Evolutionary conservation across 352 stramenopile species (phyloP).

Genomic region (Phytopythium aichiense): DNA sequence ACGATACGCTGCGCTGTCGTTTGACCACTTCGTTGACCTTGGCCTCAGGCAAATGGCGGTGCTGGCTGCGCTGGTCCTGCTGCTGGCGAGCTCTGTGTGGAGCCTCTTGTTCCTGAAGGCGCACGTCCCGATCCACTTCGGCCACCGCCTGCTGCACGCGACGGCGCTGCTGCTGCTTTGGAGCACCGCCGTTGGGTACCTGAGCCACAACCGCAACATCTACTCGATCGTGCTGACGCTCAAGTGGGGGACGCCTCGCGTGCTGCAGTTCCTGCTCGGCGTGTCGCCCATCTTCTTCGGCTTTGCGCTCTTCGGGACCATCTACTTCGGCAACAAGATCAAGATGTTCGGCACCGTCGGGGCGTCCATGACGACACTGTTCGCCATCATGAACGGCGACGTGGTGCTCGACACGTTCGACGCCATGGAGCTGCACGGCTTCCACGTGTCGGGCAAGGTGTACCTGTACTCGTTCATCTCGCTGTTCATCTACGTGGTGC

Average conservation of each 20-base stretch:
- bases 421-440: constrained; percentile 68
- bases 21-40: background rate
- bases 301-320: constrained; percentile 86
- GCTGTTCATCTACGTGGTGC: constrained; percentile 92
- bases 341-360: constrained; percentile 68
- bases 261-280: constrained; percentile 84
- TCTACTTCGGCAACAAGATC: constrained; percentile 85
- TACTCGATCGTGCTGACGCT: constrained; percentile 91
- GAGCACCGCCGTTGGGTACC: constrained; percentile 78
- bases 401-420: constrained; percentile 90
- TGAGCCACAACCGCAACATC: constrained; percentile 84
- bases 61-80: constrained; percentile 36
- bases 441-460: constrained; percentile 58
- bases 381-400: constrained; percentile 89
- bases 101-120: constrained; percentile 69
- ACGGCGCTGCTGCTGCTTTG: constrained; percentile 76
- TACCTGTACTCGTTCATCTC: constrained; percentile 89
- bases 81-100: constrained; percentile 65
- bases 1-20: background rate
- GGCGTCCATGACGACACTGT: constrained; percentile 78
- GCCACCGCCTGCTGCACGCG: constrained; percentile 69
- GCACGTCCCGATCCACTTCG: constrained; percentile 69
- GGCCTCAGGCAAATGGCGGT: constrained; percentile 58
- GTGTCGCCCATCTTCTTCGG: constrained; percentile 87
- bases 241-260: constrained; percentile 68